Evolutionary conservation across 139 green algal genomes (phyloP).

Genomic region (Volvox reticuliferus): DNA sequence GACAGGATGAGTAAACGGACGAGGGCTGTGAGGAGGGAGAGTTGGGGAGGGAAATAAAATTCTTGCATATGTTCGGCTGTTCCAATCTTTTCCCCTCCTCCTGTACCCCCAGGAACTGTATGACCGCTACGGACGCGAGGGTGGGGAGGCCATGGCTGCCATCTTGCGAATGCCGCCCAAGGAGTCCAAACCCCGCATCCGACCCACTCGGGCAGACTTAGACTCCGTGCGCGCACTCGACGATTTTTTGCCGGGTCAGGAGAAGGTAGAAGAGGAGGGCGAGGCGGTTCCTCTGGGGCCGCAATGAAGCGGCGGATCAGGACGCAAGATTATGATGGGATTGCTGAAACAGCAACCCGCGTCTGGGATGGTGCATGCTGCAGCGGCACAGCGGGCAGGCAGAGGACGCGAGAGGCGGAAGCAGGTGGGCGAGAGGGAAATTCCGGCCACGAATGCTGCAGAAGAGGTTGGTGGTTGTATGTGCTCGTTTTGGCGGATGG

Average conservation of each 20-base stretch:
- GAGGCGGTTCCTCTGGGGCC: slow-evolving; percentile 38
- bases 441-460: too few species aligned
- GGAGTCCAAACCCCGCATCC: slow-evolving; percentile 16
- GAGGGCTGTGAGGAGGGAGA: neutral
- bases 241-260: neutral
- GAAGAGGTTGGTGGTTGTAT: too few species aligned
- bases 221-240: slow-evolving; percentile 21
- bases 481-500: too few species aligned
- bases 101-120: neutral
- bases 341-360: too few species aligned
- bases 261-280: slow-evolving; percentile 10
- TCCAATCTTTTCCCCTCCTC: neutral
- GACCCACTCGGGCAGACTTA: slow-evolving; percentile 18
- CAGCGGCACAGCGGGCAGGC: too few species aligned
- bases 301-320: neutral
- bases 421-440: too few species aligned
- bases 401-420: too few species aligned
- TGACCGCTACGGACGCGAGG: slow-evolving; percentile 20
- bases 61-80: neutral
- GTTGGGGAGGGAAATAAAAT: neutral
- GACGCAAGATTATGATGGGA: too few species aligned
- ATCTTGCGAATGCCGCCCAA: slow-evolving; percentile 12
- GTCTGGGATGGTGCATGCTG: too few species aligned
- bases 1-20: neutral
- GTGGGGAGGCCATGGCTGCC: slow-evolving; percentile 19